Base-by-base conservation (phyloP, 139 green algal genomes). In the Ostreobium quekettii region DNA sequence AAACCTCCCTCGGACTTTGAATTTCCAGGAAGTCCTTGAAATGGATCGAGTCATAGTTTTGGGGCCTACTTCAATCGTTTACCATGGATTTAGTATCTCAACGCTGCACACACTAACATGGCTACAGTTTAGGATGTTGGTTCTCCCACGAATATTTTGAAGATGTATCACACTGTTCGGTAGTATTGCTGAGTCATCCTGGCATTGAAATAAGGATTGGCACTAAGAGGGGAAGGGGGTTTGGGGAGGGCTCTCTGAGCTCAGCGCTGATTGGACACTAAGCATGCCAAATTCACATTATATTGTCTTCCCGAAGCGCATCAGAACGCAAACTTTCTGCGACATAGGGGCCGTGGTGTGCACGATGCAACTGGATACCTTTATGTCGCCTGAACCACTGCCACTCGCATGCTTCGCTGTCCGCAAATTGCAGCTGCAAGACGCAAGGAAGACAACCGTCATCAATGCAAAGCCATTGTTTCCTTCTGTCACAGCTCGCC, bases 381-480 rank as follows among this genome's bases (percentile, higher is more conserved):
- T 19, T 19, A 26, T 19, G 42, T 53, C 19, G 11, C 42, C 19
- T 53, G 15, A 29, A 62, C 53, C 53, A 62, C 15, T 62, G 15
- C 53, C 53, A 62, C 15, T 11, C 8, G n/a, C 53, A 62, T 35
- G 53, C 15, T 11, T 62, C 53, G n/a, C 33, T 26, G 29, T 62
- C 53, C 15, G 53, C 53, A 62, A 62, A 62, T n/a, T 15, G 7
- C 29, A n/a, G 8, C 53, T 62, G n/a, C 7, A n/a, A n/a, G 53
- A n/a, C n/a, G n/a, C n/a, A n/a, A n/a, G n/a, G n/a, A n/a, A n/a
- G n/a, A n/a, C n/a, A n/a, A n/a, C n/a, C n/a, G n/a, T n/a, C n/a
- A n/a, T n/a, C n/a, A n/a, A n/a, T n/a, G n/a, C n/a, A n/a, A n/a
- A n/a, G n/a, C n/a, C n/a, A n/a, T n/a, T n/a, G n/a, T n/a, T n/a